A percentile compares a stretch with the other conserved stretches of the same genome.
Evolutionary conservation across 2,329 filamentous ascomycete genomes (phyloP).

Genomic region (Neopestalotiopsis sp.): DNA sequence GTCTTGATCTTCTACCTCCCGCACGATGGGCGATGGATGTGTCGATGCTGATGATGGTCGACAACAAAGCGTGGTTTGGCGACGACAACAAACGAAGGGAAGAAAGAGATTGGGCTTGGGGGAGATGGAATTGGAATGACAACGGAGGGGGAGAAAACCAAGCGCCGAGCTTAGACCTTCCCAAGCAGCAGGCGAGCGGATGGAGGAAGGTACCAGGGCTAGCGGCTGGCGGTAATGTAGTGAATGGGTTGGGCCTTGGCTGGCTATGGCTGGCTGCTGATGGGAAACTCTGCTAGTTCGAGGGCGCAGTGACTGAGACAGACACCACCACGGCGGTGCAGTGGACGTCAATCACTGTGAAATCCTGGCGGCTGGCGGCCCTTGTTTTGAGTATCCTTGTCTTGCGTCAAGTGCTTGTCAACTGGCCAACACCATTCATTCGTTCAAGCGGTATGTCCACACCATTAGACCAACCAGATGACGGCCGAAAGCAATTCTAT

Average conservation of each 20-base stretch:
- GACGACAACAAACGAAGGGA: constrained; percentile 1
- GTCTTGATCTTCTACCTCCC: constrained; percentile 1
- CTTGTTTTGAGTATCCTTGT: neutral
- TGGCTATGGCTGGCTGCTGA: too few relatives aligned
- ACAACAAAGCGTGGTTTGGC: neutral
- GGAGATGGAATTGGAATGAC: constrained; percentile 2
- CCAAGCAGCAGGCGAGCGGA: neutral
- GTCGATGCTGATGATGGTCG: constrained; percentile 4
- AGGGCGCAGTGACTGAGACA: neutral
- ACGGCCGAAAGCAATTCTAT: neutral
- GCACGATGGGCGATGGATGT: constrained; percentile 3
- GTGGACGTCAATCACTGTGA: neutral
- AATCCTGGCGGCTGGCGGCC: neutral
- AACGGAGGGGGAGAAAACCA: constrained; percentile 10
- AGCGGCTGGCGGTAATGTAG: too few relatives aligned
- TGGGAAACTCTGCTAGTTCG: neutral
- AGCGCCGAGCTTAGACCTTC: neutral
- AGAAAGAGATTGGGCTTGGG: constrained; percentile 11
- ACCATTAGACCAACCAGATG: neutral
- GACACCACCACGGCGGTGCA: neutral
- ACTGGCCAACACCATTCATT: constrained; percentile 1
- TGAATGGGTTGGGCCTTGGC: too few relatives aligned
- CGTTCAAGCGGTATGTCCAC: neutral
- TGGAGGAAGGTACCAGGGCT: constrained; percentile 4
- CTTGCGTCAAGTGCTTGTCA: neutral